Percentiles rank a stretch among this genome's conserved stretches.
These are phyloP conservation scores for Phytophthora palmivora DNA, from an alignment of 352 stramenopile species.

Conservation along the genomic window DNA sequence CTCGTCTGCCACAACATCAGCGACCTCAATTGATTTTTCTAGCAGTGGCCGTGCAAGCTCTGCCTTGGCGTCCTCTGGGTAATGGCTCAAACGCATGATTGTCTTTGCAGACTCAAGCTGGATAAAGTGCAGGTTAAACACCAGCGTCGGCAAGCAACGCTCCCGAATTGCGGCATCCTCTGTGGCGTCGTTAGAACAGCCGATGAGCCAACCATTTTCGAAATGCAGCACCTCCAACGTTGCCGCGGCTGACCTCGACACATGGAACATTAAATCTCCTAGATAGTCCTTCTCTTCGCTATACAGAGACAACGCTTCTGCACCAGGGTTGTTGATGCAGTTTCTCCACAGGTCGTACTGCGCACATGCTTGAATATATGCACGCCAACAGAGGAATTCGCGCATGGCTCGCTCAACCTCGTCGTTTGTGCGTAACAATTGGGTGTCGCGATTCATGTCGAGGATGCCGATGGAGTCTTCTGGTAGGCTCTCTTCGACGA, in stretches of 20 bases:
- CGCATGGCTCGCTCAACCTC: constrained; percentile 68
- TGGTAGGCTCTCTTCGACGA: constrained; percentile 66
- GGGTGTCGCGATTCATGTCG: constrained; percentile 52
- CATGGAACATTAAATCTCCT: constrained; percentile 80
- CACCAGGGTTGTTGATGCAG: constrained; percentile 45
- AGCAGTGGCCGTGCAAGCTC: constrained; percentile 67
- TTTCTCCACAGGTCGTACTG: constrained; percentile 80
- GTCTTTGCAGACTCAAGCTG: constrained; percentile 79
- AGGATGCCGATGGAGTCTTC: constrained; percentile 77
- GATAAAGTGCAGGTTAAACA: constrained; percentile 81
- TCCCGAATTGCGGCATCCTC: constrained; percentile 56
- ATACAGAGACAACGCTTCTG: constrained; percentile 51
- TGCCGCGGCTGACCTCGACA: constrained; percentile 52
- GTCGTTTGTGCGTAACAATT: constrained; percentile 47
- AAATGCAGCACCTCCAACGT: constrained; percentile 84
- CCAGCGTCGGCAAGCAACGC: constrained; percentile 69
- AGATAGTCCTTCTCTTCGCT: constrained; percentile 83
- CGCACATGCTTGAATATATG: constrained; percentile 67
- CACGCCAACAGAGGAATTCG: constrained; percentile 76
- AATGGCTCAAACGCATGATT: constrained; percentile 75
- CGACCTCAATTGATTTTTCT: constrained; percentile 79
- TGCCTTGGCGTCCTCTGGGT: constrained; percentile 59
- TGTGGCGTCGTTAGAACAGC: constrained; percentile 52
- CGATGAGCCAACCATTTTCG: constrained; percentile 75
- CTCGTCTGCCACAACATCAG: constrained; percentile 80